Evolutionary conservation across 306 rosid species (phyloP), one percentile per base, ranked within the genome.

Genomic region (Rosa chinensis): DNA sequence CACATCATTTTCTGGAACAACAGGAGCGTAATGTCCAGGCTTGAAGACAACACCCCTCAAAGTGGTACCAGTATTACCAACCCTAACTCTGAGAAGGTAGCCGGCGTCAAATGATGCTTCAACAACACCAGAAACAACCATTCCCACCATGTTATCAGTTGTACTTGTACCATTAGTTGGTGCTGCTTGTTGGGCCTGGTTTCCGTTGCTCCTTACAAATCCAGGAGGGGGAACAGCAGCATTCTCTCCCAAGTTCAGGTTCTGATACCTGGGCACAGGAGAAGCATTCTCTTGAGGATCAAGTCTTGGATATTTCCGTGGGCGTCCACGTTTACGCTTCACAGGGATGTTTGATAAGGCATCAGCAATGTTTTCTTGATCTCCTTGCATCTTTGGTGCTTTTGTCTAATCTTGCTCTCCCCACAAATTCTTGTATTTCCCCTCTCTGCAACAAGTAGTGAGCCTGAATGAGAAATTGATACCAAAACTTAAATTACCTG

Each of bases 301-400:
- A 48, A 85, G 80, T 73, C 75, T 89, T 6, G 97, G 99, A 77
- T 89, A 87, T 87, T 95, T 95, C 76, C 98, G 86, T 10, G 99
- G 99, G 52, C 99, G 99, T 37, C 99, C 99, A 21, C 99, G 97
- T 82, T 93, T 92, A 4, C 97, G 92, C 94, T 92, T 95, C 87
- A 81, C 63, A n/a, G 93, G 92, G 82, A 82, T 75, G 75, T 89
- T 91, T 74, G 88, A 88, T 4, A 87, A 89, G 48, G 86, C 85
- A 88, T 86, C 90, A 56, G 83, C 85, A 66, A 74, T 86, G 76
- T 84, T 83, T 76, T 79, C 89, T 61, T 79, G 93, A 83, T 88
- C 82, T 10, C 80, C 82, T 80, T 89, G 94, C 99, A 95, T 95
- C 76, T 59, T 76, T 69, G 35, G 53, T 62, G 56, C 39, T 70